Base-by-base conservation (phyloP, 2,329 filamentous ascomycete genomes). In the Xylaria hypoxylon region DNA sequence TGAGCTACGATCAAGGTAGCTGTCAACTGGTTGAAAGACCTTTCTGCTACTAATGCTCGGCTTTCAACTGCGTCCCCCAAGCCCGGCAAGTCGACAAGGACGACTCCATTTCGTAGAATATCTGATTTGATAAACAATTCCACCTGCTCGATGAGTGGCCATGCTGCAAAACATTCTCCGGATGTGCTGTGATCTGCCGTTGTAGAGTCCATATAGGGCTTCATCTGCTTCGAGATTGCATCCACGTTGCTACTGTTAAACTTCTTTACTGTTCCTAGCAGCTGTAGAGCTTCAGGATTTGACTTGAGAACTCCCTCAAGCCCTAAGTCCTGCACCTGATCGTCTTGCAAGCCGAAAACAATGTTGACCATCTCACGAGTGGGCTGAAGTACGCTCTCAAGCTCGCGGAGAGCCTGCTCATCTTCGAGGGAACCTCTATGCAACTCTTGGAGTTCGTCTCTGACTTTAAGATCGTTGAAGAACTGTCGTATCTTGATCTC, bases 11-110 rank as follows among this genome's bases (percentile, higher is more conserved):
- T 68, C 31, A 79, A 50, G 0, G 75, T 75, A 2, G 77, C 68
- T 8, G 75, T 71, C 0, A 80, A 61, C 0, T 50, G 59, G 0
- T 65, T n/a, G 3, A 71, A 71, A 19, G 66, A 72, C 0, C 64
- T 61, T 2, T 64, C 17, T 0, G 78, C 75, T 0, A 79, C 58
- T 0, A 64, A 52, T 0, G 72, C 71, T 2, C 79, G 75, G 22
- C 75, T 76, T 1, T 67, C 62, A 0, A 71, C 65, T 0, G 65
- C 63, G 19, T 88, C 86, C 0, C 83, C 82, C 0, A 85, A 78
- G 7, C 86, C 86, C 0, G 86, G 86, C 0, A 88, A 77, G 65
- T 88, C 85, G 0, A 87, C 84, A 3, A 87, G 76, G 0, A 83
- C 80, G 1, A 85, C 79, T 0, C 85, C 85, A 3, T 83, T 81